Evolutionary conservation across 208 protist species (phyloP).

Genomic region (Crithidia fasciculata): DNA sequence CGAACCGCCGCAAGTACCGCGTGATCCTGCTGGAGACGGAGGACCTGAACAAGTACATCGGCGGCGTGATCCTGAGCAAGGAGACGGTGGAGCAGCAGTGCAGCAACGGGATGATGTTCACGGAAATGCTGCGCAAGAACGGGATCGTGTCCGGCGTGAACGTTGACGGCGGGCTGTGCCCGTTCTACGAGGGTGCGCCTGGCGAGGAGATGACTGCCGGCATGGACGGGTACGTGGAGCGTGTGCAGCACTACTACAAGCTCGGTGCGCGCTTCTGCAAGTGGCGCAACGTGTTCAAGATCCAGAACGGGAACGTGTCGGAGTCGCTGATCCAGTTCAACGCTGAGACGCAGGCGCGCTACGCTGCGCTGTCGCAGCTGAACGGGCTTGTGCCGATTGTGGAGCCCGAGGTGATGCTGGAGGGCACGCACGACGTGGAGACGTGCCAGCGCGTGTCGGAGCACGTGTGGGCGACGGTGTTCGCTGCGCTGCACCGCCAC

Average conservation of each 20-base stretch:
- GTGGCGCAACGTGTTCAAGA: too few species aligned
- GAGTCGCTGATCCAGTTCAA: slow-evolving; percentile 4
- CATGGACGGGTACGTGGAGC: slow-evolving; percentile 28
- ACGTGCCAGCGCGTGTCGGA: slow-evolving; percentile 85
- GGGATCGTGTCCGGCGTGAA: too few species aligned
- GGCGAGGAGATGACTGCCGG: too few species aligned
- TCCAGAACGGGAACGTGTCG: too few species aligned
- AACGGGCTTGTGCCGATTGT: too few species aligned
- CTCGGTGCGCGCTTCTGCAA: not conserved
- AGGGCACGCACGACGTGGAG: slow-evolving; percentile 94
- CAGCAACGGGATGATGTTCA: too few species aligned
- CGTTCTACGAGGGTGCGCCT: slow-evolving; percentile 15
- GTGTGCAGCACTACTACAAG: too few species aligned
- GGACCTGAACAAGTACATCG: not conserved
- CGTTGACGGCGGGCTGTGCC: too few species aligned
- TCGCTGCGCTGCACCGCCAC: slow-evolving; percentile 90
- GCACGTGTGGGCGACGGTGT: slow-evolving; percentile 80
- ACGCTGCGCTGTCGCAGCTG: too few species aligned
- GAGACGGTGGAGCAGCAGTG: slow-evolving; percentile 90
- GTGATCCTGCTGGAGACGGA: slow-evolving; percentile 62
- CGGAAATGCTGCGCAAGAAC: too few species aligned
- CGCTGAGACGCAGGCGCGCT: too few species aligned
- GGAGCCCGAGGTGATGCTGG: slow-evolving; percentile 17
- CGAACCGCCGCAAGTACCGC: slow-evolving; percentile 91
- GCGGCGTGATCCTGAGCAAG: slow-evolving; percentile 94